Conservation (phyloP, 139 green algal species). For the Ettlia oleoabundans region DNA sequence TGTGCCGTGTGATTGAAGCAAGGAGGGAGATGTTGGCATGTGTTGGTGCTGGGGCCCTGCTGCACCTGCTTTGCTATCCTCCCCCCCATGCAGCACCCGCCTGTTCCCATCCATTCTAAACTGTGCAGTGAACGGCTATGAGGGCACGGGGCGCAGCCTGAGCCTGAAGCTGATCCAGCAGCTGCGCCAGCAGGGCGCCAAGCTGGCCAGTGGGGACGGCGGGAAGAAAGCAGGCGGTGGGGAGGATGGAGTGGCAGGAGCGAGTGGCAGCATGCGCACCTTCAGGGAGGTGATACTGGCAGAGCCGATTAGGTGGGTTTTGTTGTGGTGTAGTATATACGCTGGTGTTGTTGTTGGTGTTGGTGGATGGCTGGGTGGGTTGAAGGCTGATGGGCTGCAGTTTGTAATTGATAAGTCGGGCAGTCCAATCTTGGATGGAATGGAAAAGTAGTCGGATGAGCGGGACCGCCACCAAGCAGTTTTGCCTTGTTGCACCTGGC, state of each 20-base stretch:
- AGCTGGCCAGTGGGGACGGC: slow-evolving; percentile 44
- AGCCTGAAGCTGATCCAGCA: slow-evolving; percentile 95
- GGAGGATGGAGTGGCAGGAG: slow-evolving; percentile 18
- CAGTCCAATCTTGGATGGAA: too few species aligned
- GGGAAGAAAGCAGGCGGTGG: slow-evolving; percentile 22
- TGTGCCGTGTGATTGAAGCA: too few species aligned
- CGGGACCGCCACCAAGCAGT: too few species aligned
- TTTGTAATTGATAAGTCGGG: too few species aligned
- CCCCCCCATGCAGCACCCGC: background rate
- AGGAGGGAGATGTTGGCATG: background rate
- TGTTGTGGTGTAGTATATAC: too few species aligned
- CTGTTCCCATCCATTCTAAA: background rate
- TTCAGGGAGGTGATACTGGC: slow-evolving; percentile 93
- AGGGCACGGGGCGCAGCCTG: slow-evolving; percentile 95
- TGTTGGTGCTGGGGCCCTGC: background rate
- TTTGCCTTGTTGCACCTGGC: too few species aligned
- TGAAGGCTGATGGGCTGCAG: too few species aligned
- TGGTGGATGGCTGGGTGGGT: too few species aligned
- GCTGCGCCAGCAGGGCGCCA: slow-evolving; percentile 61
- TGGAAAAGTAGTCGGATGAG: too few species aligned
- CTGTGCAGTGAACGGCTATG: slow-evolving; percentile 87
- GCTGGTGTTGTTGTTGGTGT: too few species aligned
- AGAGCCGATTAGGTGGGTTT: slow-evolving; percentile 90
- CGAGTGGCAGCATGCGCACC: slow-evolving; percentile 60
- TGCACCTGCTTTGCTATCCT: background rate